These are phyloP conservation scores for Leucosporidium creatinivorum DNA, from an alignment of 768 basidiomycete genomes.

Conservation along the genomic window DNA sequence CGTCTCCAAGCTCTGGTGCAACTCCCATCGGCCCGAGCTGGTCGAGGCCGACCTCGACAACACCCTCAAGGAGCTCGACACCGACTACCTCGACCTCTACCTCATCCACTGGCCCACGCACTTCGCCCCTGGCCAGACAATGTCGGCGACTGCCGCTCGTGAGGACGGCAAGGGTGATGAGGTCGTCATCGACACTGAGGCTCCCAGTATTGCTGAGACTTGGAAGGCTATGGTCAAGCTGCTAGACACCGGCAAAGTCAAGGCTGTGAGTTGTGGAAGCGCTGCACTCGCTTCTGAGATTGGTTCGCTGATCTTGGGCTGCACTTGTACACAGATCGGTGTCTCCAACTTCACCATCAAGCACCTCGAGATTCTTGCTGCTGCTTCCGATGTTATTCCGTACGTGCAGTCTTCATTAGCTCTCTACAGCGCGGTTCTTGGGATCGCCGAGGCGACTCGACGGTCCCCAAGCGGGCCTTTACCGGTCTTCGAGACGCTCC, in stretches of 20 bases:
- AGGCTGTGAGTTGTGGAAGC: slow-evolving; percentile 72
- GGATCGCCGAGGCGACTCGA: slow-evolving; percentile 46
- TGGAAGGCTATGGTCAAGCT: slow-evolving; percentile 73
- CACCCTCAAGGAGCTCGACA: slow-evolving; percentile 62
- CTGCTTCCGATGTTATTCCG: neutral
- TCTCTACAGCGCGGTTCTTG: slow-evolving; percentile 43
- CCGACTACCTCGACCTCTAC: slow-evolving; percentile 74
- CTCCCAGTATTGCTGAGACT: slow-evolving; percentile 61
- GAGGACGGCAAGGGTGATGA: slow-evolving; percentile 39
- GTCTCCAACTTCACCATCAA: slow-evolving; percentile 63
- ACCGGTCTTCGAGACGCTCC: too few relatives aligned
- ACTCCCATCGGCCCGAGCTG: slow-evolving; percentile 56
- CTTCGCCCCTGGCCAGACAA: slow-evolving; percentile 4
- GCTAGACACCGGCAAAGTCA: slow-evolving; percentile 58
- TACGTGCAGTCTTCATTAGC: slow-evolving; percentile 47
- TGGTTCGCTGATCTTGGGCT: slow-evolving; percentile 54
- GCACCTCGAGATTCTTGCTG: neutral
- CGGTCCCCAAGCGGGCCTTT: too few relatives aligned
- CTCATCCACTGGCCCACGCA: slow-evolving; percentile 68
- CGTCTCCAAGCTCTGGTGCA: slow-evolving; percentile 64
- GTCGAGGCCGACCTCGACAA: slow-evolving; percentile 68
- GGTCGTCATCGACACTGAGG: slow-evolving; percentile 52
- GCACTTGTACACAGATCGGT: slow-evolving; percentile 47
- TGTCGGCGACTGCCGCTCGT: slow-evolving; percentile 45
- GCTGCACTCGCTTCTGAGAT: slow-evolving; percentile 54